These are phyloP conservation scores for Aureobasidium uvarum DNA, from an alignment of 2,329 filamentous ascomycete species.

Conservation along the genomic window DNA sequence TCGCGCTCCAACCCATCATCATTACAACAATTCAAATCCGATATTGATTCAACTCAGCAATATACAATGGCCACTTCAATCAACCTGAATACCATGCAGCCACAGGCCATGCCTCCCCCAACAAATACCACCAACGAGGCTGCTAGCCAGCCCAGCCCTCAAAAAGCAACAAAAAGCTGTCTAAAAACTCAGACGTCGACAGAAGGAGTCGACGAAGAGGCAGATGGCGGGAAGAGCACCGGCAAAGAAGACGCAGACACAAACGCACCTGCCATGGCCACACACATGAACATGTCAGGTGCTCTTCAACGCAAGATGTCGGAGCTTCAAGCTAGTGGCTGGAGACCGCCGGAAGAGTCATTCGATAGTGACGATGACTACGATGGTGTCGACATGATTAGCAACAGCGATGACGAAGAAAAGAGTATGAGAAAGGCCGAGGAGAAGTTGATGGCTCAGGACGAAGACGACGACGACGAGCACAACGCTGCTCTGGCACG, in stretches of 20 bases:
- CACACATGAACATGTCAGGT: slow-evolving; percentile 26
- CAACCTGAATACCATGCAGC: not conserved
- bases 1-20: not conserved
- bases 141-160: slow-evolving; percentile 28
- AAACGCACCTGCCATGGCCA: slow-evolving; percentile 23
- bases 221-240: slow-evolving; percentile 23
- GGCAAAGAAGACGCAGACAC: slow-evolving; percentile 24
- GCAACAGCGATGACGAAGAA: slow-evolving; percentile 35
- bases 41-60: slow-evolving; percentile 18
- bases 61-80: slow-evolving; percentile 22
- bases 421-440: slow-evolving; percentile 31
- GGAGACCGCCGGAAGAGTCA: slow-evolving; percentile 30
- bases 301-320: slow-evolving; percentile 33
- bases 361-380: slow-evolving; percentile 34
- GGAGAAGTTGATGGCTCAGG: slow-evolving; percentile 25
- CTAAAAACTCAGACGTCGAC: slow-evolving; percentile 13
- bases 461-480: slow-evolving; percentile 32
- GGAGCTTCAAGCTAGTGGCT: slow-evolving; percentile 29
- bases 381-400: slow-evolving; percentile 36
- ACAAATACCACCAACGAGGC: not conserved
- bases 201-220: slow-evolving; percentile 21
- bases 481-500: slow-evolving; percentile 30
- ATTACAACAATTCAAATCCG: not conserved
- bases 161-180: slow-evolving; percentile 13
- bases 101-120: slow-evolving; percentile 14